Evolutionary conservation across 2,329 filamentous ascomycete genomes (phyloP), one percentile per base, ranked within the genome.

Genomic region (Fusarium buharicum): DNA sequence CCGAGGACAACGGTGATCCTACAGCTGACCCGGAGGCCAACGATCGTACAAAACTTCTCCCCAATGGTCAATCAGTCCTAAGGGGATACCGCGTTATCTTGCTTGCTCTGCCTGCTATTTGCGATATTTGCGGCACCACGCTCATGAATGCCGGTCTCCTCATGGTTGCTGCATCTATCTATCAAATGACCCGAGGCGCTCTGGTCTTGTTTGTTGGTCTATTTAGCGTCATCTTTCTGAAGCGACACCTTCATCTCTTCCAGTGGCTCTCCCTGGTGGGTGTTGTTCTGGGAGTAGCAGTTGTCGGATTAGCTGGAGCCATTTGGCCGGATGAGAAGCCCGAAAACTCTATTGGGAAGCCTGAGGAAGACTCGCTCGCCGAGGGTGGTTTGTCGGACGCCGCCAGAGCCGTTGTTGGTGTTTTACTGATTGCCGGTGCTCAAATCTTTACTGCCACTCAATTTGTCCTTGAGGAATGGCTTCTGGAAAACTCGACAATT

Each of bases 361-460:
- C 75, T 30, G 75, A 75, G 13, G 69, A 77, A 5, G 73, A 76
- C 3, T 77, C 77, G 17, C 75, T 79, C 4, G 73, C 77, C 14
- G 73, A 75, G 6, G 78, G 81, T 6, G 79, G 64, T 2, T 67
- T 76, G 7, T 72, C 74, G 1, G 73, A 76, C 34, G 65, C 74
- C 28, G 55, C 71, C n/a, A 70, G 71, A 39, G 92, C 92, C 1
- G 78, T 97, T 49, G 79, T 97, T 27, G 95, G 95, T 24, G 90
- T 99, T 14, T 79, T 95, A 18, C 82, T 98, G 53, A 98, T 99
- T 73, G 95, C 95, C 4, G 90, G 90, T 3, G 95, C 94, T 1
- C 95, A 99, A 78, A 90, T 99, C 73, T 98, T 99, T 75, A 98
- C 95, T 0, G 95, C 95, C 1, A 92, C 92, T 2, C 95, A 99